Evolutionary conservation across 106 monocot genomes (phyloP).

Genomic region (Platanthera zijinensis): DNA sequence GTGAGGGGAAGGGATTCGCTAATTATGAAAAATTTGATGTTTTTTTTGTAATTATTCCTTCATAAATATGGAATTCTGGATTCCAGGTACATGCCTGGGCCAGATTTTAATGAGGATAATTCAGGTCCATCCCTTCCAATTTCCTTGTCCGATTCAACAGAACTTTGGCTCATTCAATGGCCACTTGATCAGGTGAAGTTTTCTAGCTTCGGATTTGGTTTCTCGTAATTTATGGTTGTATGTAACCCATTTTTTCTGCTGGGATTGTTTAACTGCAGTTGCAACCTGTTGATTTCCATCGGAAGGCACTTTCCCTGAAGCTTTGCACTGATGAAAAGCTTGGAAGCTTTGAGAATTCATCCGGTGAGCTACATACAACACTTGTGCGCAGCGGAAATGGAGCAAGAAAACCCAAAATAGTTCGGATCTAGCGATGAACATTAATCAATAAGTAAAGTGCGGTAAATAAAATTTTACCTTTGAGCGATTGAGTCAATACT

Average conservation of each 20-base stretch:
- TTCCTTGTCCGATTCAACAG: conserved; percentile 32
- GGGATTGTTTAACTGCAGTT: conserved; percentile 20
- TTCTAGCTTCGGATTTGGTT: conserved; percentile 1
- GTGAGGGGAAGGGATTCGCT: too few species aligned
- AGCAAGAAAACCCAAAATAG: too few species aligned
- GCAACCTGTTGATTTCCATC: conserved; percentile 39
- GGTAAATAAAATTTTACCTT: too few species aligned
- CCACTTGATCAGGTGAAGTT: conserved; percentile 31
- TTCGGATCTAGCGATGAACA: too few species aligned
- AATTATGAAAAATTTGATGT: too few species aligned
- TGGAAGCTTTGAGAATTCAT: conserved; percentile 39
- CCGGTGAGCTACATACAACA: conserved; percentile 27
- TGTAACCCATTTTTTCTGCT: not conserved
- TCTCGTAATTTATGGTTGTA: not conserved
- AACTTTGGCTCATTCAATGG: conserved; percentile 72
- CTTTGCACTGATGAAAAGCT: conserved; percentile 31
- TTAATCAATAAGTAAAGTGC: too few species aligned
- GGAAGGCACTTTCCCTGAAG: conserved; percentile 43
- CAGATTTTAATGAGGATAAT: conserved; percentile 31
- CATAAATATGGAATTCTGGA: not conserved
- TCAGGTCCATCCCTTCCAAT: conserved; percentile 32
- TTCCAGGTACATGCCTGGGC: conserved; percentile 27
- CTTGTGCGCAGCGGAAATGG: too few species aligned
- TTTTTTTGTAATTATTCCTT: not conserved
- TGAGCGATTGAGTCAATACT: too few species aligned